Conservation (phyloP, 2,329 filamentous ascomycete species). For the Pezicula neosporulosa region DNA sequence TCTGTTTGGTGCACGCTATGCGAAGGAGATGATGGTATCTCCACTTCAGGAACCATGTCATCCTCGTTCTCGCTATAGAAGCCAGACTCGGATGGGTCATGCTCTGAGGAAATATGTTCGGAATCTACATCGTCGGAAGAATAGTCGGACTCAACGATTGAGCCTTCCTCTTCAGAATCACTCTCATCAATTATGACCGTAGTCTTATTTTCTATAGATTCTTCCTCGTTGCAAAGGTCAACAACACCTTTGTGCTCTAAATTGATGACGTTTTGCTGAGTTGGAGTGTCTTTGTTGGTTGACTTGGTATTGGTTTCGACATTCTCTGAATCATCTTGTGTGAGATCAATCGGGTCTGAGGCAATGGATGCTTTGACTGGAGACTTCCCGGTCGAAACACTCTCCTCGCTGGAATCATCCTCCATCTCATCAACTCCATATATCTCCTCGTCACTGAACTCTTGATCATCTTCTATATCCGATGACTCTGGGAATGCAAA, state of each 20-base stretch:
- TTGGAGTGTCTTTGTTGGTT: neutral
- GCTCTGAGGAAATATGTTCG: neutral
- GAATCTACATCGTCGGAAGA: neutral
- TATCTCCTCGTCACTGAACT: slow-evolving; percentile 19
- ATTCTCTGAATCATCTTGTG: slow-evolving; percentile 21
- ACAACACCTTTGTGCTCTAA: neutral
- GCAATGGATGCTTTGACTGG: slow-evolving; percentile 14
- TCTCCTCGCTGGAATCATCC: slow-evolving; percentile 21
- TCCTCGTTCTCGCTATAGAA: neutral
- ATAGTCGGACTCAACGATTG: neutral
- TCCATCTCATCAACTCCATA: slow-evolving; percentile 13
- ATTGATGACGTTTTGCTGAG: neutral
- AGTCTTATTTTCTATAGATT: neutral
- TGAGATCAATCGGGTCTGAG: slow-evolving; percentile 24
- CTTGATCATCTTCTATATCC: slow-evolving; percentile 25
- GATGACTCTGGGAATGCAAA: slow-evolving; percentile 25
- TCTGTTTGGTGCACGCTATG: too few relatives aligned
- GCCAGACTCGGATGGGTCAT: neutral
- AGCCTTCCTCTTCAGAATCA: neutral
- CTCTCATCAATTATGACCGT: neutral
- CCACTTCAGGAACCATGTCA: neutral
- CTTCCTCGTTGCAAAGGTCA: neutral
- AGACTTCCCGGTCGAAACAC: slow-evolving; percentile 19
- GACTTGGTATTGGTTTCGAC: neutral
- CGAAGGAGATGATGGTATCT: neutral